Conservation (phyloP, 805 yeast genomes). For the Candida jianshihensis region DNA sequence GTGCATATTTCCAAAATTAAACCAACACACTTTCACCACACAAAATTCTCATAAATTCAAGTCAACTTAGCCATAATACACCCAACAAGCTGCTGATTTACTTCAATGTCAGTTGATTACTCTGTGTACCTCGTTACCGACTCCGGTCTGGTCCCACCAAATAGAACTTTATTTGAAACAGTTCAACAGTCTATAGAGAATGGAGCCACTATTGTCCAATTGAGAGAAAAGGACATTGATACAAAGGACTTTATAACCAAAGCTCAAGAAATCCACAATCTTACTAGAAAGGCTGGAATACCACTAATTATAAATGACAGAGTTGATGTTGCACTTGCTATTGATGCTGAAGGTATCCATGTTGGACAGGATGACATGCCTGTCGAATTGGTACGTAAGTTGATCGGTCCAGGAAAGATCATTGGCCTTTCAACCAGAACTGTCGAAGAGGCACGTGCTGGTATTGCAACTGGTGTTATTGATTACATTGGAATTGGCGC, state of each 20-base stretch:
- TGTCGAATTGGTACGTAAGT: constrained; percentile 41
- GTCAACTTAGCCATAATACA: no score
- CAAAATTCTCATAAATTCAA: neutral
- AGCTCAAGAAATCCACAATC: constrained; percentile 52
- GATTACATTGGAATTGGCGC: constrained; percentile 88
- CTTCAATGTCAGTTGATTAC: constrained; percentile 35
- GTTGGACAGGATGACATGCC: constrained; percentile 89
- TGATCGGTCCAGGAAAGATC: constrained; percentile 69
- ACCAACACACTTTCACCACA: neutral
- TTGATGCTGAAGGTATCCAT: constrained; percentile 88
- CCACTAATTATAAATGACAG: constrained; percentile 85
- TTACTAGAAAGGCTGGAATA: constrained; percentile 53
- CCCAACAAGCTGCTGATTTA: no score
- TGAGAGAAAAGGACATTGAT: constrained; percentile 70
- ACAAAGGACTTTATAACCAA: constrained; percentile 60
- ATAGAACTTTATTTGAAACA: constrained; percentile 48
- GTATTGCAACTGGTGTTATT: constrained; percentile 36
- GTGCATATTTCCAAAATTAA: no score
- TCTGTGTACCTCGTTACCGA: constrained; percentile 76
- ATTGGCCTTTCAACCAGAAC: constrained; percentile 72
- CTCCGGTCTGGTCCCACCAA: constrained; percentile 63
- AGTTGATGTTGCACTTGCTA: constrained; percentile 82
- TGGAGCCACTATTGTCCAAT: constrained; percentile 78
- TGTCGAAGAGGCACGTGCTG: constrained; percentile 47
- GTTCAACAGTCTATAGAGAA: constrained; percentile 55